Base-by-base conservation (phyloP, 305 asterid genomes). In the Petunia hybrid region DNA sequence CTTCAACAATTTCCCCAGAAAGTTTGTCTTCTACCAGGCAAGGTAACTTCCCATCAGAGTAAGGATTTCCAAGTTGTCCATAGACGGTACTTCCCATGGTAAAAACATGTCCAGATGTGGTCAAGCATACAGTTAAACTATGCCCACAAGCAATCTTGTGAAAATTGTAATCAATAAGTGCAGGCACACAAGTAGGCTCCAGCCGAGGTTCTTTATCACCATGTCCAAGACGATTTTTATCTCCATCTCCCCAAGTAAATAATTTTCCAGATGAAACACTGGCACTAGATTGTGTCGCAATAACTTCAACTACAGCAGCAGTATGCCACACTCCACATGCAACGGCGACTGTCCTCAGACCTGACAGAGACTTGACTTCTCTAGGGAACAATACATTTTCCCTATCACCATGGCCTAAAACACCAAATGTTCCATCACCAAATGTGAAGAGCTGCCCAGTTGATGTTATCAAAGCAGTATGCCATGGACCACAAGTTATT, bases 251-350 rank as follows among this genome's bases (percentile, higher is more conserved):
- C 99, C 99, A 96, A 51, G 99, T 94, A 85, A 96, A 96, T 83
- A 96, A 82, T 82, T 96, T 96, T 60, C 97, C 98, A 59, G 98
- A 94, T 41, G 97, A 88, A 82, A 90, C 83, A 85, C 95, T 93
- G 45, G 97, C 85, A 83, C 92, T 89, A 36, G 97, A 89, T 60
- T 91, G 98, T 4, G 94, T 92, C 76, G 85, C 96, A 1, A 94
- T 93, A 16, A 96, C 99, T 85, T 96, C 98, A 48, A 96, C 98
- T 51, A 96, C 95, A 46, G 98, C 98, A 59, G 98, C 97, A 43
- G 99, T 96, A 83, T 96, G 99, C 99, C 99, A 96, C 82, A 96
- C 99, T 41, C 99, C 99, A 85, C 99, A 96, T 59, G 99, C 94
- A 77, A 92, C 97, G 31, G 98, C 92, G 65, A 93, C 80, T 1